phyloP scores from a whole-genome alignment of 106 monocot genomes.

The Dioscorea dumetorum region DNA sequence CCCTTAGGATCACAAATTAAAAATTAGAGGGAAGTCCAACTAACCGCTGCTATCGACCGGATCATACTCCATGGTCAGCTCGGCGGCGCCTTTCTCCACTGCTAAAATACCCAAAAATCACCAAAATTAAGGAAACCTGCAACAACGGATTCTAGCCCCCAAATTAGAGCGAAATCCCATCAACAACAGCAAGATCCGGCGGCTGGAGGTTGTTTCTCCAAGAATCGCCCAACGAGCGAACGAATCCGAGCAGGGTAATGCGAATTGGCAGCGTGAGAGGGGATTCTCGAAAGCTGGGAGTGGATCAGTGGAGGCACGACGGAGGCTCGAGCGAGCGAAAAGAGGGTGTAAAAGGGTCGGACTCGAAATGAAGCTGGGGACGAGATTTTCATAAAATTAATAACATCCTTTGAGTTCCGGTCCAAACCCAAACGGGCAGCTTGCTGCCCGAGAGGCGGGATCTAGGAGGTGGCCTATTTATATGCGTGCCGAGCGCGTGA shows the following conservation, averaged over 20 bases:
- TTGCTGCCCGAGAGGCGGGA: too few relatives aligned
- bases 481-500: too few relatives aligned
- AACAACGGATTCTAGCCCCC: neutral
- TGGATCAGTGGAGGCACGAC: neutral
- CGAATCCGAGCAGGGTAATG: neutral
- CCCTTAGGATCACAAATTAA: neutral
- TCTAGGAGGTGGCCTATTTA: too few relatives aligned
- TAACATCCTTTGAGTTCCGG: constrained; percentile 9
- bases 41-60: constrained; percentile 69
- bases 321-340: neutral
- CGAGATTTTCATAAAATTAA: neutral
- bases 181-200: neutral
- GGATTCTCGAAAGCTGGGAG: neutral
- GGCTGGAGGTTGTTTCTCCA: neutral
- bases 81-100: neutral
- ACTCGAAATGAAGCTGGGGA: neutral
- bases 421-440: too few relatives aligned
- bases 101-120: neutral
- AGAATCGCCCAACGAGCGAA: neutral
- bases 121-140: neutral
- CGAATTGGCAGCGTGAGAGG: neutral
- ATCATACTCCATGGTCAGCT: constrained; percentile 34
- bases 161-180: neutral
- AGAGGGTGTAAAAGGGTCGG: neutral
- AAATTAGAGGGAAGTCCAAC: neutral